A percentile compares a stretch with the other conserved stretches of the same genome.
phyloP scores from a whole-genome alignment of 2,329 filamentous ascomycete genomes.

The Esteya vermicola region DNA sequence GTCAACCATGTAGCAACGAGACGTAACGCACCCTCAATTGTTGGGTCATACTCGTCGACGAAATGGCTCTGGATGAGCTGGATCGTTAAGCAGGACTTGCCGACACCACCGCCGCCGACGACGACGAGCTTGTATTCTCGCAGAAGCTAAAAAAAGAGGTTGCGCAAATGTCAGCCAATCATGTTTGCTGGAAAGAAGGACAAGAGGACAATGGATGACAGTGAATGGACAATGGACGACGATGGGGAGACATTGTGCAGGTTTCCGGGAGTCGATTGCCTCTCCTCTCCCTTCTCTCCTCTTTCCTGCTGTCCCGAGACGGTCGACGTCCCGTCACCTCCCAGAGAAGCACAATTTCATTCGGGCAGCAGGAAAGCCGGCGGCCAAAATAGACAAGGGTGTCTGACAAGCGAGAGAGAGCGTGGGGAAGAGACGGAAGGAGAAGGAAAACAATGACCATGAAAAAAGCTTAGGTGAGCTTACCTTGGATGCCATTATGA shows the following conservation, averaged over 20 bases:
- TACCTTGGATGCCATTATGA: conserved; percentile 3
- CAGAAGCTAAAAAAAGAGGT: conserved; percentile 54
- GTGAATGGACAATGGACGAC: too few species aligned
- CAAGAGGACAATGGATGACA: background rate
- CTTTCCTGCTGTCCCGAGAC: too few species aligned
- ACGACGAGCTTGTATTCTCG: conserved; percentile 94
- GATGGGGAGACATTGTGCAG: background rate
- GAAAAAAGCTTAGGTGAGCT: too few species aligned
- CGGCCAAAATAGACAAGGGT: too few species aligned
- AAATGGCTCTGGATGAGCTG: conserved; percentile 94
- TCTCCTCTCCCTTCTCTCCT: too few species aligned
- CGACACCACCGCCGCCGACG: conserved; percentile 93
- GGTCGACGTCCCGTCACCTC: too few species aligned
- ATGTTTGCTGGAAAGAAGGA: background rate
- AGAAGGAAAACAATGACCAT: background rate
- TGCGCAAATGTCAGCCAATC: background rate
- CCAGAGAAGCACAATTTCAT: too few species aligned
- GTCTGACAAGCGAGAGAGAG: background rate
- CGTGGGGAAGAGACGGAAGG: background rate
- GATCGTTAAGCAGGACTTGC: conserved; percentile 98
- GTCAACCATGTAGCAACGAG: too few species aligned
- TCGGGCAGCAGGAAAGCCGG: too few species aligned
- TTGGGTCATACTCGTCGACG: conserved; percentile 98
- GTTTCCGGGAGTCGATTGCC: too few species aligned
- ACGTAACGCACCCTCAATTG: conserved; percentile 71